Evolutionary conservation across 2,329 filamentous ascomycete species (phyloP).

Genomic region (Monosporascus sp.): DNA sequence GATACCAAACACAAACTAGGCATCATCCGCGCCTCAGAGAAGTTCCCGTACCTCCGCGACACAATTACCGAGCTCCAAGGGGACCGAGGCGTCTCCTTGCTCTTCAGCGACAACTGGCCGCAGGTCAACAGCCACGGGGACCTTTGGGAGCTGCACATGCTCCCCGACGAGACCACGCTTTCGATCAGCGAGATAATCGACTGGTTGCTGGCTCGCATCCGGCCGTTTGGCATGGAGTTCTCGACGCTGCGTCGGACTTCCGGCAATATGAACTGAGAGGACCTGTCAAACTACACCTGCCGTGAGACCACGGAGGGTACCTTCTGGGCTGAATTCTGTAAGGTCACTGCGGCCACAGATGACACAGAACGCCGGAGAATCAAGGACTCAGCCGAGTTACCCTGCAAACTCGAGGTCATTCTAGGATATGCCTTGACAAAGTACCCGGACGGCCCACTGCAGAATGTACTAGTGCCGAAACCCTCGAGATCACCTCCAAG

Average conservation of each 20-base stretch:
- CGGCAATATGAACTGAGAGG: neutral
- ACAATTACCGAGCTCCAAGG: neutral
- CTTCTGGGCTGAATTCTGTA: neutral
- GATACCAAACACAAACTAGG: neutral
- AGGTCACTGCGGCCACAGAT: neutral
- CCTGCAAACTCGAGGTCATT: neutral
- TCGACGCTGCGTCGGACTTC: constrained; percentile 12
- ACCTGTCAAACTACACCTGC: neutral
- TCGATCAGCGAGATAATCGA: constrained; percentile 25
- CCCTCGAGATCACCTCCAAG: neutral
- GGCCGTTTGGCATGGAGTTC: constrained; percentile 24
- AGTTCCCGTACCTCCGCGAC: neutral
- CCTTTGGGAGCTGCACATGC: constrained; percentile 24
- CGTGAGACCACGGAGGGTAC: neutral
- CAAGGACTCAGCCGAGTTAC: neutral
- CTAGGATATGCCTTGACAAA: neutral
- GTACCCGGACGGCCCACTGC: neutral
- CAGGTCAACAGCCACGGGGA: constrained; percentile 22
- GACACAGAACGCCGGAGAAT: neutral
- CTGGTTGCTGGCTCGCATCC: constrained; percentile 22
- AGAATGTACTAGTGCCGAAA: neutral
- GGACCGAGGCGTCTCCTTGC: neutral
- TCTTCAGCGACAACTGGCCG: constrained; percentile 10
- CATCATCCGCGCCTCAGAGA: neutral
- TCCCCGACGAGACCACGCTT: constrained; percentile 19